Base-by-base conservation (phyloP, 768 basidiomycete species). In the Chalciporus pseudorubinellus region DNA sequence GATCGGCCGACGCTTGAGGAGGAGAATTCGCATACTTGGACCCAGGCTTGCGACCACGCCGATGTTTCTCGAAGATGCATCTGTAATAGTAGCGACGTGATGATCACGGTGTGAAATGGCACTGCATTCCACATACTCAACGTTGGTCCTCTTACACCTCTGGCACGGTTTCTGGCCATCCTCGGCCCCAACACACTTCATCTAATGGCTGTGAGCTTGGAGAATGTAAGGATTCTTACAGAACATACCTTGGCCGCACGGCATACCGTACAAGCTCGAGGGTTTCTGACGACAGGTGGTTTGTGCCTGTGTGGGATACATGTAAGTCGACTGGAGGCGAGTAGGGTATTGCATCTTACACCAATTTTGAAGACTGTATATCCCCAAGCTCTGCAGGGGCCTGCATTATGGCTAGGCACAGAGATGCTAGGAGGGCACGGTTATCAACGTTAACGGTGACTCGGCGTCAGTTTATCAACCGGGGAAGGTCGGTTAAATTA, bases 141-240 rank as follows among this genome's bases (percentile, higher is more conserved):
- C 81, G 57, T 85, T 85, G 29, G 87, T 83, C 52, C 90, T 85
- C 64, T 82, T 85, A 72, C 90, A 93, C 45, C 90, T 85, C 66
- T 92, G 89, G 66, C 90, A 93, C 26, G 80, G 82, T 60, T 83
- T 84, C 55, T 82, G 77, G 52, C 89, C 89, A 61, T 92, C 89
- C 66, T 93, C 90, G 44, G 91, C 87, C 40, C 89, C 90, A 52
- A 92, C 89, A 61, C 90, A 93, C 69, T 92, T 91, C 90, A 93
- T 93, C 90, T 92, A 59, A 46, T 44, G 31, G 48, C 40, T 42
- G 54, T 64, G 51, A 69, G 49, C 44, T 48, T 21, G 47, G 19
- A 26, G 34, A 49, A 48, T 57, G 48, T 44, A 47, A 50, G 52
- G 46, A 48, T 54, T 54, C 51, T 49, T 36, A 56, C 42, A 47